Evolutionary conservation across 208 protist genomes (phyloP), one percentile per base, ranked within the genome.

Genomic region (Crithidia fasciculata): DNA sequence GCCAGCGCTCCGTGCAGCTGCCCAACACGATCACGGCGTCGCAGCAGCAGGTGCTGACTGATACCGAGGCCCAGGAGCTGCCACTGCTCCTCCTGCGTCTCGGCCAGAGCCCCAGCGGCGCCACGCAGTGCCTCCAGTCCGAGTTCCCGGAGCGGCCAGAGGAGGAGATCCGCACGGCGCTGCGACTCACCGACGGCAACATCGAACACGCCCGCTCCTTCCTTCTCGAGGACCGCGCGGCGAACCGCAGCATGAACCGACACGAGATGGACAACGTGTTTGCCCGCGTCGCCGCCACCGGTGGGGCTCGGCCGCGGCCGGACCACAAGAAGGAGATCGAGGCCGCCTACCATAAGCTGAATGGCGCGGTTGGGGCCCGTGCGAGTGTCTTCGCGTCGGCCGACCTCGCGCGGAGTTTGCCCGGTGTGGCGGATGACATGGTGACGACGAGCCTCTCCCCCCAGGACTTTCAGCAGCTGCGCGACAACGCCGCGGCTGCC

Each of bases 171-270:
- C 50, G 62, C n/a, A 57, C 62, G 36, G 62, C 62, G 12, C 62
- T 68, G 50, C 62, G 62, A 63, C 82, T 93, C 13, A 93, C 88
- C 10, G 88, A 93, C 68, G 71, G 76, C 43, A 76, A 89, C 65
- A 10, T 88, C 45, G 59, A 58, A 0, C 74, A 85, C 54, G 84
- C 87, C 0, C 77, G 80, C 16, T 65, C 70, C 15, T 92, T 84
- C 74, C 68, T 90, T 7, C 18, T 62, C 13, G 72, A 86, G 16
- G 69, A 75, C 62, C 45, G 62, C 62, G 62, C 37, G 19, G 49
- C 37, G 13, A 19, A 47, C 13, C 39, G 43, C 3, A 64, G 5
- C 18, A 65, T 41, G 28, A 74, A 73, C 57, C 57, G 69, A 8
- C 47, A 63, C 41, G 45, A 59, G 39, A 71, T 88, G 43, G 68